Base-by-base conservation (phyloP, 108 stramenopile species). In the Bacterosira constricta region DNA sequence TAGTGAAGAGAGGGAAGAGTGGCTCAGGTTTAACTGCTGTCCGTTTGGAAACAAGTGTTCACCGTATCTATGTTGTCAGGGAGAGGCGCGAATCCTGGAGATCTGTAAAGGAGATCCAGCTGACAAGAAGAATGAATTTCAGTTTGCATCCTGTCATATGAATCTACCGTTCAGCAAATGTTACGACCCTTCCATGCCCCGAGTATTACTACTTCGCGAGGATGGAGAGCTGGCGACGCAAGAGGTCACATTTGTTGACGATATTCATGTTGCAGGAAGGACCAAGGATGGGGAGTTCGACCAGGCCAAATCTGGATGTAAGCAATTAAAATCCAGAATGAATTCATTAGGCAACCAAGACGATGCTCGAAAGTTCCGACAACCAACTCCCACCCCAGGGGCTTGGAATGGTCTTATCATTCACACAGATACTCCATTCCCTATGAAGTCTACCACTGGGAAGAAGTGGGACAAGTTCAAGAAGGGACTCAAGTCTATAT, bases 391-490 rank as follows among this genome's bases (percentile, higher is more conserved):
- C 1, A 13, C 15, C 25, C 65, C 65, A 12, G 65, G 65, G 20
- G 46, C 65, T 1, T 66, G 65, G 65, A 50, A 30, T 4, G 65
- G 65, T 2, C 27, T 15, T 2, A 53, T 66, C 35, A 34, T 66
- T 1, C 46, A 49, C 18, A 27, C 49, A 1, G 35, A 20, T 21
- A 13, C 13, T 6, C 52, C 52, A 9, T 23, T 4, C 4, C 65
- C 65, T 18, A 6, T 27, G 4, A 66, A 51, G 13, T 50, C 49
- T 4, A 66, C 65, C 26, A 66, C 47, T 2, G 17, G 1, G 25
- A 54, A 66, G 27, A 66, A 66, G 47, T 66, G 65, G 65, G 3
- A 1, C 3, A 1, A 36, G 26, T 66, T 66, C 29, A 50, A 52
- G 2, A 13, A 30, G 11, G 65, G 65, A 6, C 4, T 65, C 12